phyloP scores from a whole-genome alignment of 164 flowering plant genomes.

The Stephania cephalantha region DNA sequence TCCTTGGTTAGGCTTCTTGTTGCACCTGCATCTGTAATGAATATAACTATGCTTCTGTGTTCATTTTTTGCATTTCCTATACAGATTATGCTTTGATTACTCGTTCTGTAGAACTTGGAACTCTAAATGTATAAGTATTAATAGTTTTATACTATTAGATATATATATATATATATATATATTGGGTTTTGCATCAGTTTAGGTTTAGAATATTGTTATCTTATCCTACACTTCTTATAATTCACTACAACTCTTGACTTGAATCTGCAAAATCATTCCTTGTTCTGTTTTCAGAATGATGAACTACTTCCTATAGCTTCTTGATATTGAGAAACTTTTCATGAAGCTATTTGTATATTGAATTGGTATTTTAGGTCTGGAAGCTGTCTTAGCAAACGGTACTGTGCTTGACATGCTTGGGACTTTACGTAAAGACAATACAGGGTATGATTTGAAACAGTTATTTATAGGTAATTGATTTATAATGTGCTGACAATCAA shows the following conservation, averaged over 20 bases:
- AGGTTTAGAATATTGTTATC: no score
- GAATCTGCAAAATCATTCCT: not conserved
- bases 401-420: constrained; percentile 91
- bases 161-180: no score
- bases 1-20: constrained; percentile 61
- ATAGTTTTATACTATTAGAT: no score
- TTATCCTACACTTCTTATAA: not conserved
- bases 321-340: not conserved
- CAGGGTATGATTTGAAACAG: constrained; percentile 97
- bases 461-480: constrained; percentile 65
- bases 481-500: constrained; percentile 3
- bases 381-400: constrained; percentile 89
- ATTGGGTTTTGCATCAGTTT: not conserved
- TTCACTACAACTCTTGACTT: not conserved
- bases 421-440: constrained; percentile 90
- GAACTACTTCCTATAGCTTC: not conserved
- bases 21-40: not conserved
- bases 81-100: no score
- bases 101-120: no score
- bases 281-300: not conserved
- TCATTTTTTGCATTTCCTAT: no score
- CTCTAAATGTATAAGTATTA: no score
- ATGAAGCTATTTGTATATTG: not conserved
- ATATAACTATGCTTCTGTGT: not conserved
- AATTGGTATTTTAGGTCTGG: constrained; percentile 54